Base-by-base conservation (phyloP, 768 basidiomycete species). In the Pulveroboletus sp. region DNA sequence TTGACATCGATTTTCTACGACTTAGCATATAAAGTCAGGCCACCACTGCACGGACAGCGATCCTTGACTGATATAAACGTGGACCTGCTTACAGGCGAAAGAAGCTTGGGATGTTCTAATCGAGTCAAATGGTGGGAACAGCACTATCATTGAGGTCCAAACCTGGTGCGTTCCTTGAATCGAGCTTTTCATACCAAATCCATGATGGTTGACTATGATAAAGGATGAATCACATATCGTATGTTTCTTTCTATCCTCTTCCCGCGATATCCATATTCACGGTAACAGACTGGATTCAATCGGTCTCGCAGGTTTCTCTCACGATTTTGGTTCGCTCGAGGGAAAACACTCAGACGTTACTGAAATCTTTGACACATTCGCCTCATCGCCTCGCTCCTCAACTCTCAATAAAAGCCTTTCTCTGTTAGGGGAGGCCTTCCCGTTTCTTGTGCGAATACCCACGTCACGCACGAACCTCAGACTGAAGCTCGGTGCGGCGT, bases 331-430 rank as follows among this genome's bases (percentile, higher is more conserved):
- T 43, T 62, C 76, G 0, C 69, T 83, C 3, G 72, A 76, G 8
- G 80, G 81, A 1, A 72, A 77, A 46, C 60, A 59, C 17, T 65
- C 76, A 3, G 50, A 69, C 3, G 69, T 81, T 6, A 65, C 71
- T 3, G 67, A 72, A 6, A 64, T 70, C 5, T 74, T 79, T 27
- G 71, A 74, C 17, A 60, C 66, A 0, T 69, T 75, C 43, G 32
- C 24, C 3, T 51, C 54, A 14, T 58, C 69, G 6, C 52, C 53
- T 14, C 10, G 28, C 0, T 39, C 47, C 2, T 64, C 64, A 10
- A 39, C 60, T 10, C 21, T 73, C 41, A 66, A 67, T 28, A 49
- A 54, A 14, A 42, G 66, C 8, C 49, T 72, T 5, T 60, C 71
- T 46, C 55, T 79, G 8, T 59, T 79, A n/a, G 64, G 66, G 0